Base-by-base conservation (phyloP, 2,329 filamentous ascomycete species). In the Verruconis gallopava region DNA sequence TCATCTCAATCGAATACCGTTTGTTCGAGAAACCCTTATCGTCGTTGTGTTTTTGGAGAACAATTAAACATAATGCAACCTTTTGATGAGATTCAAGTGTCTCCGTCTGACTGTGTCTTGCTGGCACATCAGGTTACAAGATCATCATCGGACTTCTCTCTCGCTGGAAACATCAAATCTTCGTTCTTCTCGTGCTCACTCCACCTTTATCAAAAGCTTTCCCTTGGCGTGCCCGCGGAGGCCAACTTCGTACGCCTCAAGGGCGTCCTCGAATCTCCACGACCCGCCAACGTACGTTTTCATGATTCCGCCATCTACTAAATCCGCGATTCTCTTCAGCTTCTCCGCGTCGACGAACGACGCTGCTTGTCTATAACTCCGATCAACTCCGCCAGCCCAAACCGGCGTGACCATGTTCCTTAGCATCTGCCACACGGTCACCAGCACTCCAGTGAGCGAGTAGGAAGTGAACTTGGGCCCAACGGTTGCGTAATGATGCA, bases 281-380 rank as follows among this genome's bases (percentile, higher is more conserved):
- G 9, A 9, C n/a, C 9, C 25, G 9, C 25, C 25, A 30, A 30
- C n/a, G n/a, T 30, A n/a, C 25, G 25, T 9, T n/a, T 30, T 30
- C 9, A 30, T 30, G 6, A 30, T n/a, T 9, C 9, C 25, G 6
- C n/a, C 25, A 9, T 30, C 25, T n/a, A n/a, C 25, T n/a, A 30
- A 30, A 9, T 9, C 9, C n/a, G 9, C n/a, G 9, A 30, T n/a
- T 30, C 25, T 30, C 25, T 30, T n/a, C 25, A 30, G n/a, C n/a
- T 30, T 30, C 25, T 30, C 25, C 25, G 25, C n/a, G n/a, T 30
- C n/a, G 25, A 30, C n/a, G n/a, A 30, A 30, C 25, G 25, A 30
- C 6, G 25, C 25, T 9, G 25, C 25, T n/a, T 30, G 25, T 30
- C n/a, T 30, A n/a, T 30, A 30, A 9, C 9, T 9, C 25, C 25